Conservation (phyloP, 768 basidiomycete species). For the Mycena haematopus region DNA sequence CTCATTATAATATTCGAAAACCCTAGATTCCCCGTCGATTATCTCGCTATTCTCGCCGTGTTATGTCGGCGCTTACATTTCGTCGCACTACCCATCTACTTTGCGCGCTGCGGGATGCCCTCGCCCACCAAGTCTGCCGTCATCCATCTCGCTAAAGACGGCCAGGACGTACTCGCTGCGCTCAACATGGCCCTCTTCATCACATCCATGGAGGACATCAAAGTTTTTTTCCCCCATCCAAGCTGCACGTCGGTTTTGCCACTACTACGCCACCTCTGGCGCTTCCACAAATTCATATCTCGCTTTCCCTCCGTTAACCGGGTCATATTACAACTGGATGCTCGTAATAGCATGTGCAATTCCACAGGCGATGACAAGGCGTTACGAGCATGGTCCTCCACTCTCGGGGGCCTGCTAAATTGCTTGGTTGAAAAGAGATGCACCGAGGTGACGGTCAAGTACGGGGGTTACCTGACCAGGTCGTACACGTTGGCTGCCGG, state of each 20-base stretch:
- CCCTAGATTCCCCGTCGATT: conserved; percentile 21
- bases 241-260: conserved; percentile 25
- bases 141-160: conserved; percentile 15
- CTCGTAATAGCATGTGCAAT: conserved; percentile 26
- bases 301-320: conserved; percentile 20
- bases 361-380: conserved; percentile 24
- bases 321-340: conserved; percentile 25
- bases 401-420: conserved; percentile 18
- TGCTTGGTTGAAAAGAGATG: conserved; percentile 18
- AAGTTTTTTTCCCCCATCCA: conserved; percentile 23
- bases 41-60: conserved; percentile 14
- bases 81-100: conserved; percentile 29
- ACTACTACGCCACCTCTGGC: conserved; percentile 23
- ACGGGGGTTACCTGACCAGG: conserved; percentile 26
- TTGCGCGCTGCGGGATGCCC: conserved; percentile 24
- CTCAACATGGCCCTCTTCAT: conserved; percentile 29
- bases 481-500: conserved; percentile 12
- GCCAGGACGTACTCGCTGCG: conserved; percentile 26
- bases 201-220: conserved; percentile 17
- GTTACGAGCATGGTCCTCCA: conserved; percentile 24
- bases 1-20: conserved; percentile 28
- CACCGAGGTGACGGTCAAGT: conserved; percentile 24
- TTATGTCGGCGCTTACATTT: conserved; percentile 23
- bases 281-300: conserved; percentile 21
- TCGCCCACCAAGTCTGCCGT: conserved; percentile 19